Evolutionary conservation across 257 asterid genomes (phyloP), one percentile per base, ranked within the genome.

Genomic region (Solanum infundibuliforme): DNA sequence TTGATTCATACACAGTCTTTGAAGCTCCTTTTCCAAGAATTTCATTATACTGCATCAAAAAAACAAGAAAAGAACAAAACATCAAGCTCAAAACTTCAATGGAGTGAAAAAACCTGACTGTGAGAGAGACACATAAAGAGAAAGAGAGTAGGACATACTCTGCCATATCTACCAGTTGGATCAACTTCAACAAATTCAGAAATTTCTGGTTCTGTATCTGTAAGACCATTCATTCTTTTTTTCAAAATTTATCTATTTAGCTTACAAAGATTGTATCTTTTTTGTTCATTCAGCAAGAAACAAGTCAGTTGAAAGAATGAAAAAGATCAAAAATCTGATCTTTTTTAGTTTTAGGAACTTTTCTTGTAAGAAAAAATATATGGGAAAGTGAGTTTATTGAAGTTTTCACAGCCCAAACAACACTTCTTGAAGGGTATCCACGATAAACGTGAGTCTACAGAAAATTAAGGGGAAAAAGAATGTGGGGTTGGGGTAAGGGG

Each of bases 111-210:
- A 85, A 66, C 8, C 82, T 65, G 41, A 41, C 43, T 39, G 5
- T 6, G 82, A 83, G 41, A 35, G 29, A 29, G 72, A 60, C 65
- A 34, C 43, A 82, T 1, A 73, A 2, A 13, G 9, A n/a, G 46
- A 58, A 6, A 36, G 79, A 43, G 27, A 74, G 52, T 46, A 21
- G 14, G 6, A 46, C 32, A 65, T 90, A 92, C 94, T 83, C 94
- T 92, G 87, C 94, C 93, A 88, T 92, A 92, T 92, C 94, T 92
- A 84, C 93, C 94, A 39, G 93, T 88, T 81, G 93, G 94, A 92
- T 92, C 94, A 86, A 92, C 92, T 90, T 92, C 94, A 86, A 91
- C 94, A 88, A 91, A 91, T 77, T 91, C 93, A 31, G 91, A 88
- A 82, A 66, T 60, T 85, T 92, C 92, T 60, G 92, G 65, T 83